Evolutionary conservation across 257 asterid species (phyloP).

Genomic region (Solanum sitiens): DNA sequence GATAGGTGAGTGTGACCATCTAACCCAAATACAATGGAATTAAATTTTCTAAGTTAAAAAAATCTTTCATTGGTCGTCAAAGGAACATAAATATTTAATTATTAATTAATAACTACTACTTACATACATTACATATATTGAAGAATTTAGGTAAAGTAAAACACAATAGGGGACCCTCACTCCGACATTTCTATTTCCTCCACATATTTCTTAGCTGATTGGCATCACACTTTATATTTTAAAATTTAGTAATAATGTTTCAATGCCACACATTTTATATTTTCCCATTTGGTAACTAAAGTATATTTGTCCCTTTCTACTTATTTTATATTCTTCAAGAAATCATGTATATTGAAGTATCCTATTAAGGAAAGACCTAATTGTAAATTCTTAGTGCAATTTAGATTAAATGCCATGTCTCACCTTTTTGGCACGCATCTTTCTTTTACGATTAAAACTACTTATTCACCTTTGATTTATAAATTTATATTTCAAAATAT

Average conservation of each 20-base stretch:
- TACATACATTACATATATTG: neutral
- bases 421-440: neutral
- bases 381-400: neutral
- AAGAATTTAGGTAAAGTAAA: neutral
- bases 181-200: neutral
- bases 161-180: neutral
- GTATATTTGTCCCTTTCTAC: neutral
- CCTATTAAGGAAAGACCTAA: neutral
- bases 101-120: neutral
- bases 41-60: neutral
- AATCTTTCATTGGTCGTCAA: neutral
- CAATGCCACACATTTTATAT: neutral
- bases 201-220: neutral
- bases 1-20: neutral
- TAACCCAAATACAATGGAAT: neutral
- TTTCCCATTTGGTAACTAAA: neutral
- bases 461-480: neutral
- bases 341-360: neutral
- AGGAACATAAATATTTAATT: neutral
- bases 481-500: neutral
- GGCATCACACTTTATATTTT: neutral
- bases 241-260: neutral
- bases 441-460: neutral
- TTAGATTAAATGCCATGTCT: neutral
- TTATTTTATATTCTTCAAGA: neutral